Conservation (phyloP, 305 asterid species). For the Coffea humblotiana region DNA sequence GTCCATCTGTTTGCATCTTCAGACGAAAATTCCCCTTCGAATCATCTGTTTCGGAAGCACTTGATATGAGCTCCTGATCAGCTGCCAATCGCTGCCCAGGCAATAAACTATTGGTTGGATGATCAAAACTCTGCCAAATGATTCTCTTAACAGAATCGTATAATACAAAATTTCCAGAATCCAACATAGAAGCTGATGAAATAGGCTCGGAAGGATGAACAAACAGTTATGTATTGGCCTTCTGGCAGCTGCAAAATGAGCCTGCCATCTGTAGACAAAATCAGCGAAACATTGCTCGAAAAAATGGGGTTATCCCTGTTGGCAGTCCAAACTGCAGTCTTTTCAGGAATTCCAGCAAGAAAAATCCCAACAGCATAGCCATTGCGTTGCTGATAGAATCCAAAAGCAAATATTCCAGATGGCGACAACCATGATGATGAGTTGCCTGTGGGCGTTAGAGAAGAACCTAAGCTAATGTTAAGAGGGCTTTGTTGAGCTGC, state of each 20-base stretch:
- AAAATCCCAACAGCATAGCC: constrained; percentile 26
- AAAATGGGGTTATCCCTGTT: constrained; percentile 6
- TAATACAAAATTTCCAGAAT: constrained; percentile 34
- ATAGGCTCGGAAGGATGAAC: background rate
- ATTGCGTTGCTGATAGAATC: constrained; percentile 23
- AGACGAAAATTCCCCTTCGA: too few species aligned
- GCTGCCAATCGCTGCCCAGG: constrained; percentile 11
- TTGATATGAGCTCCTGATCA: constrained; percentile 18
- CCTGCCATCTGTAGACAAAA: constrained; percentile 28
- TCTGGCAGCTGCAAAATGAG: constrained; percentile 20
- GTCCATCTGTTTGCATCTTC: too few species aligned
- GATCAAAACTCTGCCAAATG: constrained; percentile 36
- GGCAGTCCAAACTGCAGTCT: constrained; percentile 31
- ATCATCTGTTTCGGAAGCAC: constrained; percentile 7
- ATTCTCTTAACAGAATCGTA: constrained; percentile 6
- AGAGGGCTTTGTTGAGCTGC: constrained; percentile 11
- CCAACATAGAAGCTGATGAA: constrained; percentile 29
- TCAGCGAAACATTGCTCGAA: constrained; percentile 17
- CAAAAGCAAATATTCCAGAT: constrained; percentile 26
- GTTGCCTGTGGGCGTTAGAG: constrained; percentile 20
- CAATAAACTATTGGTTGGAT: constrained; percentile 28
- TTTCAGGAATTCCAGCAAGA: constrained; percentile 21
- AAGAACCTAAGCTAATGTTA: constrained; percentile 24
- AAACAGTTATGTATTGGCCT: constrained; percentile 1
- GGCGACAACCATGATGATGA: constrained; percentile 33